Evolutionary conservation across 441 rosid genomes (phyloP).

Genomic region (Macaranga tanarius): DNA sequence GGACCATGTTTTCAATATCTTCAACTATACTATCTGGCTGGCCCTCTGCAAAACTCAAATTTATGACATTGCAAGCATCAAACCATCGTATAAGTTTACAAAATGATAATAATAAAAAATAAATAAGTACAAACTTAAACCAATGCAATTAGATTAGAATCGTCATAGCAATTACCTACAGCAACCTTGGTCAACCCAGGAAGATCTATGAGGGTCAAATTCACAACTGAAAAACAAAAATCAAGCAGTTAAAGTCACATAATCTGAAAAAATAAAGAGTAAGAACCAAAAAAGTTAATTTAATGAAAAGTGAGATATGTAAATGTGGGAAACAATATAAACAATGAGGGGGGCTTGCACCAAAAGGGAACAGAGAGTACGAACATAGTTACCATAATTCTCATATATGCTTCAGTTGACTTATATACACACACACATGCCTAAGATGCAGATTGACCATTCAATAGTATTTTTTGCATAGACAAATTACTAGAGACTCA

Average conservation of each 20-base stretch:
- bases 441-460: no score
- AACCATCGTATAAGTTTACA: constrained; percentile 1
- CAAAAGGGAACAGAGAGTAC: neutral
- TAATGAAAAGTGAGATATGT: neutral
- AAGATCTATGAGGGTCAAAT: constrained; percentile 95
- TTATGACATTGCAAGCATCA: constrained; percentile 25
- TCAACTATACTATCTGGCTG: constrained; percentile 84
- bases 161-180: constrained; percentile 60
- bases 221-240: constrained; percentile 65
- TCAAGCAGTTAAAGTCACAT: constrained; percentile 20
- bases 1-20: constrained; percentile 97
- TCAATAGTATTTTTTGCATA: no score
- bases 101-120: neutral
- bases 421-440: no score
- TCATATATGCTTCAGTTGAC: no score
- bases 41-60: constrained; percentile 68
- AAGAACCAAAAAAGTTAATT: neutral
- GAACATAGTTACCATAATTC: no score
- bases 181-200: constrained; percentile 99
- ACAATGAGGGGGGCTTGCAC: neutral
- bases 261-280: neutral
- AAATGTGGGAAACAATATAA: neutral
- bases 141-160: constrained; percentile 15
- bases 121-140: neutral
- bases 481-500: no score